A percentile compares a stretch with the other conserved stretches of the same genome.
Conservation (phyloP, 2,329 filamentous ascomycete genomes). For the Penicillium corylophilum region DNA sequence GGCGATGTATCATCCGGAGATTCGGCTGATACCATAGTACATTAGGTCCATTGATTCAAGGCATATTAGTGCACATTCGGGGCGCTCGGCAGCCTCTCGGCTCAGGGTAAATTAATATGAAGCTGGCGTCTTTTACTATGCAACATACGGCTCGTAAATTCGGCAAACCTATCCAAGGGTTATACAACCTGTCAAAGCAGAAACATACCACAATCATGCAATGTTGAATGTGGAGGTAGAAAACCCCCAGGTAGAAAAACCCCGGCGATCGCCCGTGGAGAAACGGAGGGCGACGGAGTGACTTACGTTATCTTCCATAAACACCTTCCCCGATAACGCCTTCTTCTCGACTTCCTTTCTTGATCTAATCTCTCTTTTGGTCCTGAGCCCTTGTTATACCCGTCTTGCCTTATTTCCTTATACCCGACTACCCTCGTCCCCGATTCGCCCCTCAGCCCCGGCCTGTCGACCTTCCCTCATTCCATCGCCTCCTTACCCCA, state of each 20-base stretch:
- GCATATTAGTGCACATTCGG: neutral
- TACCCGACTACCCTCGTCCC: neutral
- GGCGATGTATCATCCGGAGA: neutral
- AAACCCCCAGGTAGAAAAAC: no score
- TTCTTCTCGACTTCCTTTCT: neutral
- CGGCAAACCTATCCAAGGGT: no score
- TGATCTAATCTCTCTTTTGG: no score
- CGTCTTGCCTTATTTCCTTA: neutral
- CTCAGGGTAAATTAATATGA: neutral
- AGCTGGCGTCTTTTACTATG: neutral
- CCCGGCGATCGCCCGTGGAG: neutral
- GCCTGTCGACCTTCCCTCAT: neutral
- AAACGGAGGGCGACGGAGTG: constrained; percentile 8
- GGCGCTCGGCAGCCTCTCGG: constrained; percentile 1
- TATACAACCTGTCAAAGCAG: no score
- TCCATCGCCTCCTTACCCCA: neutral
- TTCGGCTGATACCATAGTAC: neutral
- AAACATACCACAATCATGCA: neutral
- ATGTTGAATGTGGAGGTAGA: neutral
- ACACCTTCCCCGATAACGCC: constrained; percentile 11
- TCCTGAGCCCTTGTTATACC: no score
- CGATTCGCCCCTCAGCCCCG: neutral
- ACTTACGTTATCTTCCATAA: constrained; percentile 20
- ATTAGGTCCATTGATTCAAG: no score
- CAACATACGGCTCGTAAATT: neutral